A percentile compares a stretch with the other conserved stretches of the same genome.
phyloP scores from a whole-genome alignment of 1,284 basidiomycete genomes.

The Peniophora sp. region DNA sequence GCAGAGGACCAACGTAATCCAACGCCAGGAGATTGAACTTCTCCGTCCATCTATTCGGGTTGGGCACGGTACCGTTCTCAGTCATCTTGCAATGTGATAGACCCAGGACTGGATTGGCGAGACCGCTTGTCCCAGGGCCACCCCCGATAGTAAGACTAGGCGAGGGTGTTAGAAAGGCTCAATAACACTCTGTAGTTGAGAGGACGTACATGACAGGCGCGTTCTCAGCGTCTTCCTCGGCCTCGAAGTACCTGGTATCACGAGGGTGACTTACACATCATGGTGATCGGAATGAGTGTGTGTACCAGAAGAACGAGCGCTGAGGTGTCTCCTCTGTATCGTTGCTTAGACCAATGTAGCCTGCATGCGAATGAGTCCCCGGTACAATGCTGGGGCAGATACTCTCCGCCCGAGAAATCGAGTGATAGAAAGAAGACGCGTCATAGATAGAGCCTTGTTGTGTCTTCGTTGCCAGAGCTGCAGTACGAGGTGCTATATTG shows the following conservation, averaged over 20 bases:
- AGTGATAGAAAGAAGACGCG: too few relatives aligned
- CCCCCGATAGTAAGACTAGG: slow-evolving; percentile 24
- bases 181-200: neutral
- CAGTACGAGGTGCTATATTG: too few relatives aligned
- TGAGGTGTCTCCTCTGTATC: slow-evolving; percentile 18
- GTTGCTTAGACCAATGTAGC: slow-evolving; percentile 22
- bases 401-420: neutral
- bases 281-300: neutral
- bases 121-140: slow-evolving; percentile 22
- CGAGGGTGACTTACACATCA: too few relatives aligned
- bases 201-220: slow-evolving; percentile 21
- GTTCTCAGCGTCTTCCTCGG: slow-evolving; percentile 16
- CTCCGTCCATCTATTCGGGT: slow-evolving; percentile 23
- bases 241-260: slow-evolving; percentile 23
- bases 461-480: too few relatives aligned
- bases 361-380: slow-evolving; percentile 15
- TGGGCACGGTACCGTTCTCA: slow-evolving; percentile 15
- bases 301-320: slow-evolving; percentile 27
- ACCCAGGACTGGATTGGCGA: slow-evolving; percentile 20
- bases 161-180: neutral
- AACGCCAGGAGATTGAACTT: slow-evolving; percentile 23
- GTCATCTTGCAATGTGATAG: slow-evolving; percentile 21
- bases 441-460: too few relatives aligned
- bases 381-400: neutral
- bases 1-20: slow-evolving; percentile 20